Conservation (phyloP, 139 green algal genomes). For the Chlorella sorokiniana region DNA sequence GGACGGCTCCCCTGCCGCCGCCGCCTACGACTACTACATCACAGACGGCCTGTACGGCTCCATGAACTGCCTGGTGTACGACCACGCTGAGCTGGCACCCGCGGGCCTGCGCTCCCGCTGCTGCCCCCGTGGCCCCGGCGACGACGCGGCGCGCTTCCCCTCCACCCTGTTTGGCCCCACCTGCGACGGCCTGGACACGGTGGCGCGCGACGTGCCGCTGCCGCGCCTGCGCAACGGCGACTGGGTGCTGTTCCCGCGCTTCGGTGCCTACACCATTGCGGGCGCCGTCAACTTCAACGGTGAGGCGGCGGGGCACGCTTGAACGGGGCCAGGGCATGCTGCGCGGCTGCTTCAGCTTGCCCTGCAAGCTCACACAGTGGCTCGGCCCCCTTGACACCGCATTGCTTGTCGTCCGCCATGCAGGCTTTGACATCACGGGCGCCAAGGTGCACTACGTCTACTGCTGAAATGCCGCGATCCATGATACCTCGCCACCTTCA, state of each 20-base stretch:
- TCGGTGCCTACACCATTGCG: slow-evolving; percentile 88
- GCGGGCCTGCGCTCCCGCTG: slow-evolving; percentile 41
- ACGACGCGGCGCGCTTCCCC: slow-evolving; percentile 33
- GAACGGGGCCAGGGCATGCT: neutral
- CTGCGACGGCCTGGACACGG: slow-evolving; percentile 85
- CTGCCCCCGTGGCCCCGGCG: slow-evolving; percentile 37
- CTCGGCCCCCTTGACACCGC: neutral
- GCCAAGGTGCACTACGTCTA: slow-evolving; percentile 9
- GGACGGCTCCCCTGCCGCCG: no score
- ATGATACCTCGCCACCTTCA: no score
- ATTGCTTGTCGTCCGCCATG: neutral
- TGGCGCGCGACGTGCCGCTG: slow-evolving; percentile 77
- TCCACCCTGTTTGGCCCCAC: slow-evolving; percentile 90
- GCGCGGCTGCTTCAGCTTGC: no score
- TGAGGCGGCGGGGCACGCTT: neutral
- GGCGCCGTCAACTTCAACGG: slow-evolving; percentile 80
- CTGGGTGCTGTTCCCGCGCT: slow-evolving; percentile 87
- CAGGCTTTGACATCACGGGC: slow-evolving; percentile 2
- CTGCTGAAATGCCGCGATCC: no score
- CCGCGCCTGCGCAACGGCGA: slow-evolving; percentile 84
- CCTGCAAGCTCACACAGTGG: no score
- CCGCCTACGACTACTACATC: slow-evolving; percentile 83
- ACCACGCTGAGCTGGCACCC: slow-evolving; percentile 63
- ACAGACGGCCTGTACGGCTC: slow-evolving; percentile 96
- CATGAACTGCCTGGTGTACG: slow-evolving; percentile 94